Base-by-base conservation (phyloP, 2,329 filamentous ascomycete genomes). In the Fusarium haematococcum region DNA sequence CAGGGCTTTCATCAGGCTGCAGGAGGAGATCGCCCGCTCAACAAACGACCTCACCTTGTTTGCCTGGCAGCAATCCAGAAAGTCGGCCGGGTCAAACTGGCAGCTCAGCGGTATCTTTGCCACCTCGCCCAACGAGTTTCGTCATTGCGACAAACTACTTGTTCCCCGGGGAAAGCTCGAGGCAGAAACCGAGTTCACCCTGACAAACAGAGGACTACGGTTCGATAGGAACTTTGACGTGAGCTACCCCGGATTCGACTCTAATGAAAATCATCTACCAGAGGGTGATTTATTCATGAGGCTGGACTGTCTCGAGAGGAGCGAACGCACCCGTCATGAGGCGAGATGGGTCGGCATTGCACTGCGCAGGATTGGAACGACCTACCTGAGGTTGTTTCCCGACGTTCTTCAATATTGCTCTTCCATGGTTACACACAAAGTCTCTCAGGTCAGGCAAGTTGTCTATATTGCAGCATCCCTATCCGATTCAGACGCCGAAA, bases 31-130 rank as follows among this genome's bases (percentile, higher is more conserved):
- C 1, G 52, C 52, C 11, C 52, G 52, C 52, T 56, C 52, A 14
- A 56, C 52, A 23, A 56, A 56, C n/a, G 52, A 56, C 30, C 52
- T 56, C 52, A 56, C 52, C 6, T n/a, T 56, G n/a, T 56, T 56
- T 11, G 52, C 52, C 11, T 56, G 52, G 52, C n/a, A 56, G 20
- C 52, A 56, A 6, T 14, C 33, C 30, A n/a, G 10, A 6, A 52
- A 52, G 18, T 52, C 48, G 4, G 25, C 18, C 16, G 30, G 20
- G 2, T 30, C 52, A 7, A 56, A 56, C 10, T 54, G 25, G 32
- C 52, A 56, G 13, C 32, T 33, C 13, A 27, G 52, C 1, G 52
- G 52, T 1, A 56, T 56, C 18, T 56, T 56, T 56, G 52, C 52
- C 2, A 35, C 27, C n/a, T 56, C 52, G 2, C 52, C 52, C 27